A percentile compares a stretch with the other conserved stretches of the same genome.
Evolutionary conservation across 169 alveolate species (phyloP).

Genomic region (Eimeria falciformis): DNA sequence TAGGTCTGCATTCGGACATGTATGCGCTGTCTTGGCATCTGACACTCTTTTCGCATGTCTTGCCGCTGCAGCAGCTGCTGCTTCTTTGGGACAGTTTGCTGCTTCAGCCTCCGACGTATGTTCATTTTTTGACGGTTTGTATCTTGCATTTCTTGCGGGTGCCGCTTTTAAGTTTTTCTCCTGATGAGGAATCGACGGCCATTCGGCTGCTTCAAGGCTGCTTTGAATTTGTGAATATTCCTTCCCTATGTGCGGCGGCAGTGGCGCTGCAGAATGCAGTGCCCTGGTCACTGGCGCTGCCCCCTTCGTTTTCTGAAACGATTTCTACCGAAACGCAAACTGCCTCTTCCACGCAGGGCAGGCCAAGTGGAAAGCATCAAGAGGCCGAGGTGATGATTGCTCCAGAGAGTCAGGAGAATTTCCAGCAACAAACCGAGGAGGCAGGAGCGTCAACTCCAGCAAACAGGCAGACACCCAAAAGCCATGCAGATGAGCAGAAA

Average conservation of each 20-base stretch:
- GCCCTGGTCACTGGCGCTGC: slow-evolving; percentile 71
- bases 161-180: slow-evolving; percentile 40
- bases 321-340: too few relatives aligned
- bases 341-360: too few relatives aligned
- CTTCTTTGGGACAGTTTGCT: slow-evolving; percentile 75
- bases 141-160: slow-evolving; percentile 68
- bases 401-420: too few relatives aligned
- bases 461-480: too few relatives aligned
- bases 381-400: too few relatives aligned
- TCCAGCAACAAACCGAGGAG: too few relatives aligned
- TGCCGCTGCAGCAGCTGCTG: slow-evolving; percentile 74
- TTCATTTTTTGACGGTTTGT: not conserved
- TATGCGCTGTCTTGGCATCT: slow-evolving; percentile 75
- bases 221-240: slow-evolving; percentile 29
- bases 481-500: not conserved
- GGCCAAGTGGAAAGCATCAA: too few relatives aligned
- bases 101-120: slow-evolving; percentile 68
- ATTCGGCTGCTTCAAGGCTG: slow-evolving; percentile 37
- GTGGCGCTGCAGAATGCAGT: slow-evolving; percentile 65
- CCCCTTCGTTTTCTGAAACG: too few relatives aligned
- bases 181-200: slow-evolving; percentile 71
- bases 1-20: slow-evolving; percentile 75
- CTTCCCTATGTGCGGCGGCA: slow-evolving; percentile 57
- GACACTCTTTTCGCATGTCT: slow-evolving; percentile 67
- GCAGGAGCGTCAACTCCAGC: too few relatives aligned